These are phyloP conservation scores for Penicillium canescens DNA, from an alignment of 495 filamentous ascomycete genomes.

Conservation along the genomic window DNA sequence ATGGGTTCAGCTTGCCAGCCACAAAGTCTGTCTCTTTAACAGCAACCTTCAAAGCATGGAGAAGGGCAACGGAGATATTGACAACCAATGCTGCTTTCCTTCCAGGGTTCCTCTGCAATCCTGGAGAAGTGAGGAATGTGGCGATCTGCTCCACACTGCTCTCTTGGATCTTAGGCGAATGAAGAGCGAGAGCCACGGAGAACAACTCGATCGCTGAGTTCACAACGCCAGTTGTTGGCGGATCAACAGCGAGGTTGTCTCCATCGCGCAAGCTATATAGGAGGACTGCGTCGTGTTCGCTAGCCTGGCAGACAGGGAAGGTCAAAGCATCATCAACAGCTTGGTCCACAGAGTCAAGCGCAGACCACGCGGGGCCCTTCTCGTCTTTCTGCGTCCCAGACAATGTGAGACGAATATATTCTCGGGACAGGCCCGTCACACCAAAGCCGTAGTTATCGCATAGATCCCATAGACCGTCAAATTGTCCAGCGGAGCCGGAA, in stretches of 20 bases:
- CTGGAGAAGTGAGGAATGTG: slow-evolving; percentile 76
- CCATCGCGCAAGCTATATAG: slow-evolving; percentile 62
- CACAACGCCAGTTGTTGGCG: slow-evolving; percentile 88
- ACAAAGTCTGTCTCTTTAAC: slow-evolving; percentile 73
- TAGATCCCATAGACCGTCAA: slow-evolving; percentile 93
- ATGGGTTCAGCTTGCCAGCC: slow-evolving; percentile 69
- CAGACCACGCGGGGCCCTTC: slow-evolving; percentile 58
- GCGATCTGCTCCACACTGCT: slow-evolving; percentile 91
- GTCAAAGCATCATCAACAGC: slow-evolving; percentile 66
- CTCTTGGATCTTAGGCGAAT: slow-evolving; percentile 88
- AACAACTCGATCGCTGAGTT: slow-evolving; percentile 93
- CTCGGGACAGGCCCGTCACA: slow-evolving; percentile 78
- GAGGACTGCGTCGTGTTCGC: slow-evolving; percentile 86
- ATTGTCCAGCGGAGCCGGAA: slow-evolving; percentile 83
- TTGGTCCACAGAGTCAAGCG: slow-evolving; percentile 63
- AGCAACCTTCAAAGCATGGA: slow-evolving; percentile 79
- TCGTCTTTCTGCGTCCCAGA: slow-evolving; percentile 67
- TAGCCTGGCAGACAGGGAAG: slow-evolving; percentile 77
- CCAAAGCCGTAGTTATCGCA: slow-evolving; percentile 94
- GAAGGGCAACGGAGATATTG: slow-evolving; percentile 81
- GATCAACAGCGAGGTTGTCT: slow-evolving; percentile 63
- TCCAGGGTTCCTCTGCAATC: slow-evolving; percentile 81
- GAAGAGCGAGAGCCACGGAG: slow-evolving; percentile 83
- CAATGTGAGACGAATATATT: slow-evolving; percentile 70
- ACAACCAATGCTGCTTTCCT: slow-evolving; percentile 86